phyloP scores from a whole-genome alignment of 306 rosid genomes.

The Neltuma alba region DNA sequence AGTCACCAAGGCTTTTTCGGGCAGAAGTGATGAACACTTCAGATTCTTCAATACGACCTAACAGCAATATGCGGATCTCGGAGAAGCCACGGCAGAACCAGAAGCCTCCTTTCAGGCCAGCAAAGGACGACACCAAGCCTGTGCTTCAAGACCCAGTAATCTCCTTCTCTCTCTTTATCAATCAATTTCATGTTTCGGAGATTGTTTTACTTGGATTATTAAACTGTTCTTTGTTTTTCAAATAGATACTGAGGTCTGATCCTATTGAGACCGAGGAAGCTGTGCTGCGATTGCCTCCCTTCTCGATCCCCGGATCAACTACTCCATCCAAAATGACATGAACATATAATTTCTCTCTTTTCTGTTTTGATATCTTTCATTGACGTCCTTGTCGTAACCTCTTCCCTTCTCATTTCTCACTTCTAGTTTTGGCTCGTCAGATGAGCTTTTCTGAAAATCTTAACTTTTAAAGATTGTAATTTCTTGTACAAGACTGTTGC shows the following conservation, averaged over 20 bases:
- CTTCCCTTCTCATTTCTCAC: background rate
- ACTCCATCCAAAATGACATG: constrained; percentile 27
- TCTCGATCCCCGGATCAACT: constrained; percentile 41
- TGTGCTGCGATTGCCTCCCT: constrained; percentile 74
- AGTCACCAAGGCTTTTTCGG: background rate
- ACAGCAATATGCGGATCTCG: constrained; percentile 17
- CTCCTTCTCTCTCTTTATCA: constrained; percentile 9
- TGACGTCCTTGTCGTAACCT: background rate
- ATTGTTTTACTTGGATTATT: background rate
- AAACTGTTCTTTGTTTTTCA: background rate
- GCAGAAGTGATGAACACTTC: constrained; percentile 47
- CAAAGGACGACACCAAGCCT: constrained; percentile 89
- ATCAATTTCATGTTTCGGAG: background rate
- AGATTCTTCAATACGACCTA: constrained; percentile 44
- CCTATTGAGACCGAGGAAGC: constrained; percentile 92
- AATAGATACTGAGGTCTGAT: constrained; percentile 81
- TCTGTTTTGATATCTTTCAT: background rate
- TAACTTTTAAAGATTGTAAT: constrained; percentile 4
- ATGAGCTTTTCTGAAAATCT: background rate
- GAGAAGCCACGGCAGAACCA: constrained; percentile 37
- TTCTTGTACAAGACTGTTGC: background rate
- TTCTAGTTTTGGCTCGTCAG: too few species aligned
- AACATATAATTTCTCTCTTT: background rate
- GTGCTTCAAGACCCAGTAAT: constrained; percentile 86
- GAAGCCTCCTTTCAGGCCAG: constrained; percentile 71